Evolutionary conservation across 768 basidiomycete species (phyloP).

Genomic region (Cyclocybe aegerita): DNA sequence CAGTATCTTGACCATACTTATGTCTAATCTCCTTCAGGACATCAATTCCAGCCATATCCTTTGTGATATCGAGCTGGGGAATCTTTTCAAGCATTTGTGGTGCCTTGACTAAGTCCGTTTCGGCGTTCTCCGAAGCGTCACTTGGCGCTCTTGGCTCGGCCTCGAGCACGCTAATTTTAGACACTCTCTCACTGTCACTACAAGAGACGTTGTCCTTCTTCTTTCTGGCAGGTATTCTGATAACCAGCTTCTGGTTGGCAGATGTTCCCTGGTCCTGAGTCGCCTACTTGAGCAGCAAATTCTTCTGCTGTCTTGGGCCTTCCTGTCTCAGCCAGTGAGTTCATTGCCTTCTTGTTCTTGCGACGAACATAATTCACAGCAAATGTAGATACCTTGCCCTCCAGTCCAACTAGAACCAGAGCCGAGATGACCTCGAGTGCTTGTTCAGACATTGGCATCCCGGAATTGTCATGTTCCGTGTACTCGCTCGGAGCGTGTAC

Average conservation of each 20-base stretch:
- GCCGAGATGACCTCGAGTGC: too few species aligned
- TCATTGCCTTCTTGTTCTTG: too few species aligned
- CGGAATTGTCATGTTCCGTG: conserved; percentile 14
- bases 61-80: neutral
- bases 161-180: too few species aligned
- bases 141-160: too few species aligned
- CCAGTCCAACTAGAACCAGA: too few species aligned
- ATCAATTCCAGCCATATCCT: conserved; percentile 1
- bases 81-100: neutral
- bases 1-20: conserved; percentile 5
- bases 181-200: too few species aligned
- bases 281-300: conserved; percentile 4
- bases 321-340: conserved; percentile 9
- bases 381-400: too few species aligned
- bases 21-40: neutral
- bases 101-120: too few species aligned
- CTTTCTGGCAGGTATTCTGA: conserved; percentile 2
- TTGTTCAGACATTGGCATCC: too few species aligned
- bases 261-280: neutral
- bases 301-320: conserved; percentile 8
- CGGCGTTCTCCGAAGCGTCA: too few species aligned
- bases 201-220: too few species aligned
- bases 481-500: conserved; percentile 12
- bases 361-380: too few species aligned
- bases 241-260: conserved; percentile 3